Conservation (phyloP, 306 rosid species). For the Acacia crassicarpa region DNA sequence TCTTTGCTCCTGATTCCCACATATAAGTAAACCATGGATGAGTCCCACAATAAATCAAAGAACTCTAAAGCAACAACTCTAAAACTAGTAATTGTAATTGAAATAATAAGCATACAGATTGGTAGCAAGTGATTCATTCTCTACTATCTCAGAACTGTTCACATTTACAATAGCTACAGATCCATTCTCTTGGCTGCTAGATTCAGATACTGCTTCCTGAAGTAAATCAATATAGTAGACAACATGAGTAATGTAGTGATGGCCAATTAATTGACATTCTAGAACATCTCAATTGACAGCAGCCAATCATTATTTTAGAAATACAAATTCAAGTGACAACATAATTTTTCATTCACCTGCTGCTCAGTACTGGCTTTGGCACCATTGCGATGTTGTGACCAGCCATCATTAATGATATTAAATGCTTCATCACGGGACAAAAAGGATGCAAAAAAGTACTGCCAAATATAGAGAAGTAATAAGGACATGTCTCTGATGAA, state of each 20-base stretch:
- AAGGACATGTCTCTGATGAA: conserved; percentile 29
- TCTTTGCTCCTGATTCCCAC: conserved; percentile 50
- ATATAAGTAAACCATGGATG: conserved; percentile 24
- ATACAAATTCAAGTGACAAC: conserved; percentile 1
- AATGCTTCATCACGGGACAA: conserved; percentile 95
- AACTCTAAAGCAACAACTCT: conserved; percentile 7
- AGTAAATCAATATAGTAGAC: conserved; percentile 34
- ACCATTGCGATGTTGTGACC: conserved; percentile 55
- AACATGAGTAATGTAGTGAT: conserved; percentile 10
- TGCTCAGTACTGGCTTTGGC: conserved; percentile 48
- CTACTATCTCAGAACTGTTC: conserved; percentile 34
- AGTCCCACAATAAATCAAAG: conserved; percentile 21
- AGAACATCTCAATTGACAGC: neutral
- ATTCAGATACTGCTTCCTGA: conserved; percentile 68
- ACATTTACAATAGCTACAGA: conserved; percentile 42
- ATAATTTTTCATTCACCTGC: conserved; percentile 50
- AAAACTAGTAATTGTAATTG: neutral
- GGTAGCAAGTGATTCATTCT: conserved; percentile 44
- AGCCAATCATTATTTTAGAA: neutral
- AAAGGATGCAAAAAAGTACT: conserved; percentile 92
- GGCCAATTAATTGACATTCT: conserved; percentile 3
- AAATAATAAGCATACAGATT: conserved; percentile 48
- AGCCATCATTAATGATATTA: conserved; percentile 78
- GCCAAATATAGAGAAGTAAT: conserved; percentile 41
- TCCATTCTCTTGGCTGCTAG: conserved; percentile 60